Percentiles rank a stretch among this genome's conserved stretches.
Conservation (phyloP, 257 asterid species). For the Prunella vulgaris region DNA sequence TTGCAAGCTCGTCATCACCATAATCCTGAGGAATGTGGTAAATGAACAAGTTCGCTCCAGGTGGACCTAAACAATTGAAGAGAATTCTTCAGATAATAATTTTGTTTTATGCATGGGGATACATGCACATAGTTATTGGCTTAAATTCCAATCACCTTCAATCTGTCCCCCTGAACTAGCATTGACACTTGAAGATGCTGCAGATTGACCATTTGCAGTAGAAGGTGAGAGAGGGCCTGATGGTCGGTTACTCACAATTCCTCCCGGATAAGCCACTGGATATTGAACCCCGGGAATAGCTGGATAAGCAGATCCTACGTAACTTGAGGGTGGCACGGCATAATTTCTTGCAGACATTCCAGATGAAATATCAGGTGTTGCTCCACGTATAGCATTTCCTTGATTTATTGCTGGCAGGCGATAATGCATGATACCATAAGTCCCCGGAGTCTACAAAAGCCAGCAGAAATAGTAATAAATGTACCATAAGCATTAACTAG, state of each 20-base stretch:
- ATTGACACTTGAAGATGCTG: conserved; percentile 87
- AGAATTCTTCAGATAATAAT: conserved; percentile 12
- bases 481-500: conserved; percentile 25
- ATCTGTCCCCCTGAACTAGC: conserved; percentile 66
- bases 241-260: conserved; percentile 46
- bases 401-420: conserved; percentile 69
- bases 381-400: conserved; percentile 59
- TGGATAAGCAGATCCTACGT: conserved; percentile 59
- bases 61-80: conserved; percentile 58
- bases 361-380: conserved; percentile 57
- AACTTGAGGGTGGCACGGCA: conserved; percentile 53
- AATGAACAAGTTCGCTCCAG: conserved; percentile 88
- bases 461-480: conserved; percentile 35
- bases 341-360: conserved; percentile 66
- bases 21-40: conserved; percentile 97
- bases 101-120: neutral
- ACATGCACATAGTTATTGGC: neutral
- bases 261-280: conserved; percentile 64
- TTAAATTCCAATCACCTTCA: conserved; percentile 58
- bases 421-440: conserved; percentile 84
- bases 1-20: conserved; percentile 89
- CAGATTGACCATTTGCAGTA: conserved; percentile 54
- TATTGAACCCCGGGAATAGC: conserved; percentile 68
- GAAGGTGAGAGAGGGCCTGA: conserved; percentile 56
- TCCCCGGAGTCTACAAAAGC: conserved; percentile 71